These are phyloP conservation scores for Penicillium sp. DNA, from an alignment of 2,329 filamentous ascomycete species.

Conservation along the genomic window DNA sequence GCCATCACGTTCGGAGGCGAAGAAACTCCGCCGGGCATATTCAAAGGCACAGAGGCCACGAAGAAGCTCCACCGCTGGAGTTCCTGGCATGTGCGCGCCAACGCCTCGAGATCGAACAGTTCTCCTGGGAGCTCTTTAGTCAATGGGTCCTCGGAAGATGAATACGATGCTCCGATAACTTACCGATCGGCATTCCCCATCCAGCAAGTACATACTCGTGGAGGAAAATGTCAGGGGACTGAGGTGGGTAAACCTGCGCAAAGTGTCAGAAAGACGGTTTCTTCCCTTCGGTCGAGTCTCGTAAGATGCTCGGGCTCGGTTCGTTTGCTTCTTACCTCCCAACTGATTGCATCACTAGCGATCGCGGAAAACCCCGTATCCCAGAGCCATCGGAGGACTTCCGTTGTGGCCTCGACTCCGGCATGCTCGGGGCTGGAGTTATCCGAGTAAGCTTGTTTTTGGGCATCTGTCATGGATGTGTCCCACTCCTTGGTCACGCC, in stretches of 20 bases:
- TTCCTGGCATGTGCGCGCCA: constrained; percentile 39
- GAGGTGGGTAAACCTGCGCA: constrained; percentile 44
- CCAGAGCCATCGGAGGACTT: constrained; percentile 60
- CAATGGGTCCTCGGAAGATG: background rate
- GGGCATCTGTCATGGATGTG: constrained; percentile 35
- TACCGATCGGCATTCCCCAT: constrained; percentile 54
- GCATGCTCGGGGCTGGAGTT: constrained; percentile 45
- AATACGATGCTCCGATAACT: constrained; percentile 17
- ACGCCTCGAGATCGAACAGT: constrained; percentile 49
- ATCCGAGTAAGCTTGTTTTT: constrained; percentile 33
- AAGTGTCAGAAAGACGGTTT: constrained; percentile 1
- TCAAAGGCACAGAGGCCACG: constrained; percentile 51
- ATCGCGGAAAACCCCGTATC: constrained; percentile 59
- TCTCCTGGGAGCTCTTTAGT: constrained; percentile 36
- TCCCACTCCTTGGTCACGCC: constrained; percentile 47
- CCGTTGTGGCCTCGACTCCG: constrained; percentile 53
- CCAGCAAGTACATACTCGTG: constrained; percentile 54
- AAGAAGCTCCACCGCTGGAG: constrained; percentile 53
- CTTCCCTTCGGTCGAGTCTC: background rate
- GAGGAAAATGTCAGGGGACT: constrained; percentile 41
- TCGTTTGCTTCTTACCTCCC: constrained; percentile 47
- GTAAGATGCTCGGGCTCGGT: background rate
- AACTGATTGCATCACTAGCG: constrained; percentile 58
- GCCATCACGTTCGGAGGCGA: constrained; percentile 50
- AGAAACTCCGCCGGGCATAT: constrained; percentile 51